These are phyloP conservation scores for Emericellopsis cladophorae DNA, from an alignment of 2,329 filamentous ascomycete species.

Conservation along the genomic window DNA sequence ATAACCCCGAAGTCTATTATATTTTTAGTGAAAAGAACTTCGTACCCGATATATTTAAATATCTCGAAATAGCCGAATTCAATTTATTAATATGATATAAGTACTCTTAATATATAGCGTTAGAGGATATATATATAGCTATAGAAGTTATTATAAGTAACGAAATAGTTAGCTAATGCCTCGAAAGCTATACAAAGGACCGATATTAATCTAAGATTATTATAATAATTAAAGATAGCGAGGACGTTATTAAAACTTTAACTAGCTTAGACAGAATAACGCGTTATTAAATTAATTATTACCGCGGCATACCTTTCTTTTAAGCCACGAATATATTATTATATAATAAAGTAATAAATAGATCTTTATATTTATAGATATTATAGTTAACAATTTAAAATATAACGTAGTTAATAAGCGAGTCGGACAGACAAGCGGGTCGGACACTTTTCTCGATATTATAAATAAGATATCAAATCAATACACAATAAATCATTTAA, in stretches of 20 bases:
- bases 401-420: no score
- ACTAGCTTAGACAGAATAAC: background rate
- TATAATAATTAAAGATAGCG: background rate
- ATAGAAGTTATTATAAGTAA: background rate
- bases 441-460: no score
- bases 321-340: background rate
- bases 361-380: background rate
- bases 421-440: no score
- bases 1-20: background rate
- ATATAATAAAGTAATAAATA: background rate
- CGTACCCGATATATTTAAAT: background rate
- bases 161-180: background rate
- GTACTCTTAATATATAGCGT: background rate
- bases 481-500: no score
- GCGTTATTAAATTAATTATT: background rate
- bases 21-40: background rate
- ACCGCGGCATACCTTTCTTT: no score
- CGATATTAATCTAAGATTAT: constrained; percentile 1
- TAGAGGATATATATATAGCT: background rate
- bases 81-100: background rate
- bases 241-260: background rate
- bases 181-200: background rate
- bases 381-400: no score
- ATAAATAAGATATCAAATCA: no score
- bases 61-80: background rate